Evolutionary conservation across 805 yeast species (phyloP).

Genomic region (Wickerhamiella lipophila): DNA sequence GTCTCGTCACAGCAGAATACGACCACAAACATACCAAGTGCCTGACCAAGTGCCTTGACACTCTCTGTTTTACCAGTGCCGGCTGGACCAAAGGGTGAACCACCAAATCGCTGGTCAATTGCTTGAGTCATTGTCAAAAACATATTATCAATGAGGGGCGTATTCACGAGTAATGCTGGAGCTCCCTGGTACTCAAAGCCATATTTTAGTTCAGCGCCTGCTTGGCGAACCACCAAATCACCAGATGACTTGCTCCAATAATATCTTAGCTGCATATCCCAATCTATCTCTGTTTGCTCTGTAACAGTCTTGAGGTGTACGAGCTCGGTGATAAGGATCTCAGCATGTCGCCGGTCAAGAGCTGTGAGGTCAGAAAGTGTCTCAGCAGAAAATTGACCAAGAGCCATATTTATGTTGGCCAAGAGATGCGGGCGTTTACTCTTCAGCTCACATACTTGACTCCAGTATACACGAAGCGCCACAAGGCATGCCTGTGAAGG

Average conservation of each 20-base stretch:
- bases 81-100: slow-evolving; percentile 89
- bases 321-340: slow-evolving; percentile 52
- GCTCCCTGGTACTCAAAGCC: slow-evolving; percentile 78
- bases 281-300: neutral
- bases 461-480: slow-evolving; percentile 15
- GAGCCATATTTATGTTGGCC: neutral
- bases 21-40: slow-evolving; percentile 64
- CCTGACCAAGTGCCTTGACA: slow-evolving; percentile 68
- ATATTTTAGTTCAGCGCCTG: slow-evolving; percentile 33
- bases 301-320: slow-evolving; percentile 34
- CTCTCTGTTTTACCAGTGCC: slow-evolving; percentile 96
- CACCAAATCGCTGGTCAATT: slow-evolving; percentile 62
- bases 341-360: slow-evolving; percentile 36
- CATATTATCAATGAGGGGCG: slow-evolving; percentile 55
- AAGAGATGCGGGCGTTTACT: neutral
- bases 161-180: slow-evolving; percentile 58
- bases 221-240: slow-evolving; percentile 1
- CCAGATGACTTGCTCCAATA: neutral
- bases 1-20: slow-evolving; percentile 89
- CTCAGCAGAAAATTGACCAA: slow-evolving; percentile 24
- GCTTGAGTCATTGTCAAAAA: slow-evolving; percentile 65
- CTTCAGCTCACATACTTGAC: neutral
- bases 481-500: slow-evolving; percentile 41
- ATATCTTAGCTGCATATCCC: slow-evolving; percentile 6
- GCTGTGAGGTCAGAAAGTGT: slow-evolving; percentile 25